Evolutionary conservation across 768 basidiomycete species (phyloP), one percentile per base, ranked within the genome.

Genomic region (Termitomyces sp.): DNA sequence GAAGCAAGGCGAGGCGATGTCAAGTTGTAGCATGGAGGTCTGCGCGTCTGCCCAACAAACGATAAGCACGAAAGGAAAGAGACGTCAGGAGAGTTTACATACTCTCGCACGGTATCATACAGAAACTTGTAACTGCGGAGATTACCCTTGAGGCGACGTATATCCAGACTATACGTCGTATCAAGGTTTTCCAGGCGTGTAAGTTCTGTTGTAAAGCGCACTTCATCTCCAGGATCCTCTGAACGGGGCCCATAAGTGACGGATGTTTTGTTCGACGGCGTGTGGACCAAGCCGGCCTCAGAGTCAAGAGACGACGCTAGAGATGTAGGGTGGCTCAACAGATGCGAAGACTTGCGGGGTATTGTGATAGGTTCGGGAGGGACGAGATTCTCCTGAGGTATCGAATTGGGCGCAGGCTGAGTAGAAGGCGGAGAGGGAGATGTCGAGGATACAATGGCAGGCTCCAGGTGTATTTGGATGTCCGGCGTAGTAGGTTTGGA

Each of bases 131-230:
- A 97, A 67, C 88, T 89, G 70, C 86, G 80, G 64, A 94, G 72
- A 68, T 88, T 88, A 12, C 95, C 95, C 72, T 90, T 92, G 69
- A 96, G 69, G 55, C 95, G 78, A 61, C 94, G 81, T 65, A 97
- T 88, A 70, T 97, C 94, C 51, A 98, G 77, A 70, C 87, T 87
- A 67, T 90, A 94, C 33, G 92, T 90, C 59, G 86, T 88, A 57
- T 86, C 85, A 56, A 98, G 78, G 56, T 90, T 85, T 63, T 87
- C 86, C 58, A 98, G 77, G 61, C 86, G 79, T 22, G 95, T 97
- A 42, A 98, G 75, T 75, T 98, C 96, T 57, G 97, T 86, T 4
- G 87, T 90, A 75, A 98, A 96, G 57, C 90, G 85, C 57, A 98
- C 91, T 79, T 98, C 95, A 65, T 91, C 95, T 36, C 88, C 89